Base-by-base conservation (phyloP, 1,139 yeast species). In the Kurtzmaniella quercitrusa region DNA sequence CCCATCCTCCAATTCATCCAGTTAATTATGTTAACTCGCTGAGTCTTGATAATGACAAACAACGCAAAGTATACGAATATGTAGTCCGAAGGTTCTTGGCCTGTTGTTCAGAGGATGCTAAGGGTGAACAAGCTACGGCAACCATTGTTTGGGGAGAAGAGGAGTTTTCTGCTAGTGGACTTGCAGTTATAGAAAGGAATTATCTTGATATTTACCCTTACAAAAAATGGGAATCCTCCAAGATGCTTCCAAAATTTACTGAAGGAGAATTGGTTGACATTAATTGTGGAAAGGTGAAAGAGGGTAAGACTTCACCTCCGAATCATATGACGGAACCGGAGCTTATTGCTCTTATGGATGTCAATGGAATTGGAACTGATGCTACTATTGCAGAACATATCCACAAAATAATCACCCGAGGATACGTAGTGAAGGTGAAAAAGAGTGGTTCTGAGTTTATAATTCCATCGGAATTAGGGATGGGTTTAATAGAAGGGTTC, bases 351-450 rank as follows among this genome's bases (percentile, higher is more conserved):
- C 66, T 93, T 42, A 94, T 94, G 99, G 98, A 94, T 66, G 88
- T 81, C 6, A 94, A 94, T 63, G 98, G 98, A 0, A 94, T 94
- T 41, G 99, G 99, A 1, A 94, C 99, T 0, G 99, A 94, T 68
- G 98, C 99, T 1, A 94, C 99, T 0, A 94, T 94, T 66, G 98
- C 98, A 0, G 98, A 93, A 38, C 99, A 94, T 62, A 93, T 94
- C 34, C 91, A 86, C 48, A 91, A 87, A 57, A 82, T 94, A 39
- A 66, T 77, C 21, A 61, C 62, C 10, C 66, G 98, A 44, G 79
- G 81, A 27, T 94, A 91, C 56, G 80, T 87, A 2, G 65, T 66
- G 14, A 82, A 83, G 51, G 67, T 44, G 52, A 70, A 63, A 50
- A 60, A 63, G 25, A 56, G 69, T 43, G 48, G 54, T 37, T 60